A percentile compares a stretch with the other conserved stretches of the same genome.
Evolutionary conservation across 495 filamentous ascomycete genomes (phyloP).

Genomic region (Apiosordaria backusii): DNA sequence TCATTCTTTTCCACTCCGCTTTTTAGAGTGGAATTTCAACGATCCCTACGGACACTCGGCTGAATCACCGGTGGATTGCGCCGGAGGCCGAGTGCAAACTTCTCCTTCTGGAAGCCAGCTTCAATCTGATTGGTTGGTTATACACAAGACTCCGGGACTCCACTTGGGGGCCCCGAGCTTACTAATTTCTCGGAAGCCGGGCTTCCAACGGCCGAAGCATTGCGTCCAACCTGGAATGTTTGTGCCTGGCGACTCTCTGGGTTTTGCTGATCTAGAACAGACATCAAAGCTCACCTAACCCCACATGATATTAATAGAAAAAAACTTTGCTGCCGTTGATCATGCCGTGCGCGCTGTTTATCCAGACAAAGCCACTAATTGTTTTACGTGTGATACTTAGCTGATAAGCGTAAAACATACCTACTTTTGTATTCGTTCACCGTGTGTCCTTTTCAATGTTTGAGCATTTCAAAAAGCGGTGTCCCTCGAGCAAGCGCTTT

Average conservation of each 20-base stretch:
- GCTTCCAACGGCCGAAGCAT: not conserved
- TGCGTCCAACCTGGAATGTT: not conserved
- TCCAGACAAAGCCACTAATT: not conserved
- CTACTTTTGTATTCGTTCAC: not conserved
- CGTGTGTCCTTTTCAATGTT: not conserved
- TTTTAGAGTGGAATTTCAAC: not conserved
- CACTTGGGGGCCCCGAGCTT: not conserved
- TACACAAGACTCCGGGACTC: not conserved
- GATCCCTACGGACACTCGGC: not conserved
- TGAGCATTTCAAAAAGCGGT: not conserved
- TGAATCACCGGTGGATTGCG: not conserved
- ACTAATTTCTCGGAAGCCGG: not conserved
- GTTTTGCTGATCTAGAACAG: not conserved
- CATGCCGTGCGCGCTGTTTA: not conserved
- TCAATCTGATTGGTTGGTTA: conserved; percentile 27
- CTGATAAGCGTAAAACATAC: not conserved
- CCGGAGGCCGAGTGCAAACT: conserved; percentile 22
- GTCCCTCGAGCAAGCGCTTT: not conserved
- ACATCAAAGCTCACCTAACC: not conserved
- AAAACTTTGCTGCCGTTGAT: not conserved
- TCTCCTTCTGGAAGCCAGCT: conserved; percentile 36
- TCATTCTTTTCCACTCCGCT: not conserved
- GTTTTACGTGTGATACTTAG: not conserved
- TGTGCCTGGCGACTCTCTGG: not conserved
- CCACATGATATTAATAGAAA: not conserved